These are phyloP conservation scores for Zasmidium cellare DNA, from an alignment of 2,329 filamentous ascomycete species.

Conservation along the genomic window DNA sequence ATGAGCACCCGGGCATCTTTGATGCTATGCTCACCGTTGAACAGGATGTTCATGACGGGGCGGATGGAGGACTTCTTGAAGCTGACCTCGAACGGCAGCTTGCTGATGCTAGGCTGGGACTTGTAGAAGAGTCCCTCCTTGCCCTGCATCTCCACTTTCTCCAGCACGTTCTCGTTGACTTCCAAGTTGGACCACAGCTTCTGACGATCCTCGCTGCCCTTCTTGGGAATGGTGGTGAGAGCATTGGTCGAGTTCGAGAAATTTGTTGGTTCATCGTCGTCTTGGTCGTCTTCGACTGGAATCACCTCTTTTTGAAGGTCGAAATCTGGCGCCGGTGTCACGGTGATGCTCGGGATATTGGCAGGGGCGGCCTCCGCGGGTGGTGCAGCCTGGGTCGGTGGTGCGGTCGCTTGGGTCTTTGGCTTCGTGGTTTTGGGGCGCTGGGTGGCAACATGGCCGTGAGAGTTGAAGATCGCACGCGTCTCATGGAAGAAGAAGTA, in stretches of 20 bases:
- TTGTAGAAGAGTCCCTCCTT: neutral
- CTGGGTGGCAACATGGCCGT: too few relatives aligned
- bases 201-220: neutral
- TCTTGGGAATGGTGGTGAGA: neutral
- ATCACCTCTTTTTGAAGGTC: neutral
- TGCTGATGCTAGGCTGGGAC: too few relatives aligned
- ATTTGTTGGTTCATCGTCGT: neutral
- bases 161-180: neutral
- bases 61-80: neutral
- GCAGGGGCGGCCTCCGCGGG: too few relatives aligned
- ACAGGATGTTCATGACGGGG: neutral
- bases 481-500: too few relatives aligned
- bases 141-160: neutral
- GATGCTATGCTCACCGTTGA: neutral
- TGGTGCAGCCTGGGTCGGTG: too few relatives aligned
- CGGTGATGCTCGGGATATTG: too few relatives aligned
- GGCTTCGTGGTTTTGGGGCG: too few relatives aligned
- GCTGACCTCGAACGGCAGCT: neutral
- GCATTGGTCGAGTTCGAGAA: neutral
- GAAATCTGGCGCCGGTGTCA: too few relatives aligned
- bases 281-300: too few relatives aligned
- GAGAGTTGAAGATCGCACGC: too few relatives aligned
- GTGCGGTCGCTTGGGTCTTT: too few relatives aligned
- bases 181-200: neutral
- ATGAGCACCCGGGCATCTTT: neutral